Conservation (phyloP, 805 yeast species). For the Vanderwaltozyma polyspora region DNA sequence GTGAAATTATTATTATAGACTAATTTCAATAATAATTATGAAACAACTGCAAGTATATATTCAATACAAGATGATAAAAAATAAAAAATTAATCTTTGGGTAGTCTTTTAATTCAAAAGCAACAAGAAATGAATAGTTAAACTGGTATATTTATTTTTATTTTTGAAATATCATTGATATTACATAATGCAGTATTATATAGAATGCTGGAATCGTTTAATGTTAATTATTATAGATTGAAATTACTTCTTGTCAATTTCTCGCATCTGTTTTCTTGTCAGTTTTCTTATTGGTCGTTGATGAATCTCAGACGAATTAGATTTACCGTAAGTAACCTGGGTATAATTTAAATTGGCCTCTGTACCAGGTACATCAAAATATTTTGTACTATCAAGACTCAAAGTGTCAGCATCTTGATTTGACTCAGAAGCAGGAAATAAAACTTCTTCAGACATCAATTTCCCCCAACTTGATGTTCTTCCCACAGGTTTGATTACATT, state of each 20-base stretch:
- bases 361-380: neutral
- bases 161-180: no score
- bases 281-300: constrained; percentile 5
- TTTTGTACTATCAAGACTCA: no score
- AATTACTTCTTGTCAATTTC: constrained; percentile 3
- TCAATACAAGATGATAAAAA: neutral
- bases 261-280: constrained; percentile 16
- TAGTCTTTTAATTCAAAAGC: no score
- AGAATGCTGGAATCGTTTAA: no score
- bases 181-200: no score
- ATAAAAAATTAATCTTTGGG: no score
- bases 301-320: constrained; percentile 1
- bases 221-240: no score
- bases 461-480: constrained; percentile 23
- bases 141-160: no score
- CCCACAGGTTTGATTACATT: constrained; percentile 6
- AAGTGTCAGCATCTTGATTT: neutral
- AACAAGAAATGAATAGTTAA: no score
- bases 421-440: neutral
- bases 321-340: constrained; percentile 23
- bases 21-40: neutral
- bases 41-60: neutral
- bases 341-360: constrained; percentile 5
- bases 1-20: constrained; percentile 24
- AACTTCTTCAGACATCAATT: constrained; percentile 12